Conservation (phyloP, 2,329 filamentous ascomycete genomes). For the Cryphonectria radicalis region DNA sequence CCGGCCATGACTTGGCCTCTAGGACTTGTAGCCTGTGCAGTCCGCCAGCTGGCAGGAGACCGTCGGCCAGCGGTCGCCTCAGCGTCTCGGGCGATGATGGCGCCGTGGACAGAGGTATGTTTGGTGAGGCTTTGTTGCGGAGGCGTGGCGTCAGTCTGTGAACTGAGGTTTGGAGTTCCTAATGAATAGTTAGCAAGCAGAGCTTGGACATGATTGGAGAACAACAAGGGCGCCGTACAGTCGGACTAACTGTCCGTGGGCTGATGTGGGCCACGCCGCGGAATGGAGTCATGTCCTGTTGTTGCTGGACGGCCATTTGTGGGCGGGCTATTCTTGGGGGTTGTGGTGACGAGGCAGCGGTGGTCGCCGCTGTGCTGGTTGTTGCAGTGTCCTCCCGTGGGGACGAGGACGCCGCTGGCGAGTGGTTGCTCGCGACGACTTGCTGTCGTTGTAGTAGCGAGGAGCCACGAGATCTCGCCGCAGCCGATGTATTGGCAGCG, state of each 20-base stretch:
- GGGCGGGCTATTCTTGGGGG: conserved; percentile 8
- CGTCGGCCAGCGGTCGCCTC: background rate
- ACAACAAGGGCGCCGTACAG: conserved; percentile 15
- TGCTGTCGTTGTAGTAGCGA: background rate
- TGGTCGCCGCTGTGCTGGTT: background rate
- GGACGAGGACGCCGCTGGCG: background rate
- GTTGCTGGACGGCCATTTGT: background rate
- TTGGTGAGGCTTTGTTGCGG: background rate
- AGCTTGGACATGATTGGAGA: background rate
- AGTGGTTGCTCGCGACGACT: background rate
- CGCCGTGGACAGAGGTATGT: background rate
- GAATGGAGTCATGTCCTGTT: background rate
- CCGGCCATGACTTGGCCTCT: background rate
- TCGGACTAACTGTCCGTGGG: conserved; percentile 18
- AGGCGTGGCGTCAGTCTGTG: background rate
- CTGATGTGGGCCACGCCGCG: conserved; percentile 11
- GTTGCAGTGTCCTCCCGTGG: background rate
- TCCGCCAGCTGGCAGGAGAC: too few relatives aligned
- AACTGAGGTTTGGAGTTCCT: conserved; percentile 16
- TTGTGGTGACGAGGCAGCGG: conserved; percentile 11
- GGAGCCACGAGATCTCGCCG: conserved; percentile 4
- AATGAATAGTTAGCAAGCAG: conserved; percentile 21
- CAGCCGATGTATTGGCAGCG: background rate
- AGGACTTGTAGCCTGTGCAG: conserved; percentile 4
- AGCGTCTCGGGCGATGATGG: background rate